Evolutionary conservation across 495 filamentous ascomycete genomes (phyloP).

Genomic region (Penicillium waksmanii): DNA sequence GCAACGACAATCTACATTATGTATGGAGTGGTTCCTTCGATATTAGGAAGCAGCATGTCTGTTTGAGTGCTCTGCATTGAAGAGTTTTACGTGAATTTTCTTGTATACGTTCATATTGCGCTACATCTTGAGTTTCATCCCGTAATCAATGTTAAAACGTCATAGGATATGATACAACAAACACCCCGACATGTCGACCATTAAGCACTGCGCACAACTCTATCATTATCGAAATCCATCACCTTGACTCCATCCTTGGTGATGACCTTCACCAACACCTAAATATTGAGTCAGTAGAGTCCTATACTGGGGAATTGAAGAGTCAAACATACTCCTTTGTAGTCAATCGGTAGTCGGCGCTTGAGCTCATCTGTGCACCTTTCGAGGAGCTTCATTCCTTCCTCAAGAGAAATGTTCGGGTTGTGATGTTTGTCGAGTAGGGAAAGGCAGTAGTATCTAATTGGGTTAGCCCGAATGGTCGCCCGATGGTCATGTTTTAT

Average conservation of each 20-base stretch:
- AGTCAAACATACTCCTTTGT: slow-evolving; percentile 74
- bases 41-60: not conserved
- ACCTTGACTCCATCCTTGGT: slow-evolving; percentile 88
- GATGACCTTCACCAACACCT: slow-evolving; percentile 86
- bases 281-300: slow-evolving; percentile 19
- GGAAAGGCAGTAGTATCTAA: slow-evolving; percentile 88
- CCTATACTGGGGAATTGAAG: not conserved
- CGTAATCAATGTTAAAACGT: slow-evolving; percentile 36
- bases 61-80: not conserved
- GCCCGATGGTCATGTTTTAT: not conserved
- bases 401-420: slow-evolving; percentile 83
- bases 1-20: not conserved
- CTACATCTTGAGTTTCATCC: slow-evolving; percentile 24
- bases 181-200: slow-evolving; percentile 33
- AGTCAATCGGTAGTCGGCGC: slow-evolving; percentile 93
- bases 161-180: slow-evolving; percentile 51
- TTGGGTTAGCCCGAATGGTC: slow-evolving; percentile 26
- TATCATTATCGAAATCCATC: slow-evolving; percentile 78
- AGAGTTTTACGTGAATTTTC: not conserved
- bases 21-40: not conserved
- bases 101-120: slow-evolving; percentile 13
- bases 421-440: slow-evolving; percentile 98
- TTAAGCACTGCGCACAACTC: slow-evolving; percentile 69
- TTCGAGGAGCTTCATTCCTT: slow-evolving; percentile 85
- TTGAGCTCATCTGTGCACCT: slow-evolving; percentile 98